Base-by-base conservation (phyloP, 2,329 filamentous ascomycete species). In the Cladobotryum mycophilum region DNA sequence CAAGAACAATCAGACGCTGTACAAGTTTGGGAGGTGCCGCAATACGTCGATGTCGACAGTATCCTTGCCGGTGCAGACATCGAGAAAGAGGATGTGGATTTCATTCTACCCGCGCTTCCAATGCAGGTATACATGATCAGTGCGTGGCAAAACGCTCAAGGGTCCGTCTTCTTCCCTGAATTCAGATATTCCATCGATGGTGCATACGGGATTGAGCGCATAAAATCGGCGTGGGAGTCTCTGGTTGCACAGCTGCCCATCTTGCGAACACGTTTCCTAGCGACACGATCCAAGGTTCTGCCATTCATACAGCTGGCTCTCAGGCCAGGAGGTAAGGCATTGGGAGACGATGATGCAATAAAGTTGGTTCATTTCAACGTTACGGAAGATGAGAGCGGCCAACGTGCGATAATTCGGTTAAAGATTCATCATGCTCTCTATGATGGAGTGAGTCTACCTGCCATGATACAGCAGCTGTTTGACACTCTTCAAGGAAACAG, bases 361-460 rank as follows among this genome's bases (percentile, higher is more conserved):
- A 48, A 43, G 5, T 38, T 53, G 37, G 33, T 17, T 14, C 14
- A 33, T 9, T 37, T 53, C 11, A 14, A 22, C 13, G 43, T 38
- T 8, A 14, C 9, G 1, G 18, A 20, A 13, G 25, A 30, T 20
- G 51, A 56, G 1, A 48, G 56, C 3, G 49, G 55, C 0, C 37
- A 55, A 0, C 55, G 57, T 0, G 53, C 56, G 58, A 38, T 55
- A 0, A 49, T 82, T 4, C 68, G 77, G 2, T 71, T 89, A 5
- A 74, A 74, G 22, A 84, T 96, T 4, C 90, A 96, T 55, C 91
- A 97, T 64, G 87, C 88, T 0, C 73, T 96, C 0, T 97, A 96
- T 62, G 92, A 96, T 64, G 90, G 85, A 5, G 76, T 95, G 53
- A 93, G 88, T 59, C 71, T 96, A 4, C 80, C 84, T 1, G 63